phyloP scores from a whole-genome alignment of 352 stramenopile species.

The Globisporangium irregulare region DNA sequence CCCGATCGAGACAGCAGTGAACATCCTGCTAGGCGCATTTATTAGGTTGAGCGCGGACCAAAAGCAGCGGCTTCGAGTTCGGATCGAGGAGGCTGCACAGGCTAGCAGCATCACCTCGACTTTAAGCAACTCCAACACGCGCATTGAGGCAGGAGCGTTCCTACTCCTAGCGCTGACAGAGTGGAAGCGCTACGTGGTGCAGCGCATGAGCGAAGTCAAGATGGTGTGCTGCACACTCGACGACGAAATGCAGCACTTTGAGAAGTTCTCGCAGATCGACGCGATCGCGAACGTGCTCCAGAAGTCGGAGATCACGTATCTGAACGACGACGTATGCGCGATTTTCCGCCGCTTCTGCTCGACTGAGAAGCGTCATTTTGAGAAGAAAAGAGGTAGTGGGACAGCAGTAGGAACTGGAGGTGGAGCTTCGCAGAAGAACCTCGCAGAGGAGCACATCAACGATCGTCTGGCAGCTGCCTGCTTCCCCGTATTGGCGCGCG shows the following conservation, averaged over 20 bases:
- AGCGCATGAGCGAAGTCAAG: conserved; percentile 67
- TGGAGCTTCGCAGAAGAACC: not conserved
- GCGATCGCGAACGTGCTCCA: conserved; percentile 46
- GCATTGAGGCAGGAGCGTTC: conserved; percentile 46
- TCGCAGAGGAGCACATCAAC: conserved; percentile 37
- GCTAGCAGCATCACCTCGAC: not conserved
- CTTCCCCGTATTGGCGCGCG: conserved; percentile 48
- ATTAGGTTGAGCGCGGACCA: conserved; percentile 44
- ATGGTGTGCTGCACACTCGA: conserved; percentile 56
- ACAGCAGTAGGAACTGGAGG: conserved; percentile 1
- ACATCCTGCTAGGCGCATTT: conserved; percentile 53
- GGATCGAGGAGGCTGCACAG: conserved; percentile 30
- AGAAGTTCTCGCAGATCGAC: conserved; percentile 50
- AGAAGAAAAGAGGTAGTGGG: not conserved
- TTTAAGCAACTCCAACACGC: not conserved
- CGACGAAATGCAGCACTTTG: conserved; percentile 54
- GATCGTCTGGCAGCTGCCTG: conserved; percentile 62
- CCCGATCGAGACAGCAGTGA: conserved; percentile 28
- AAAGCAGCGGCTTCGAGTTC: conserved; percentile 33
- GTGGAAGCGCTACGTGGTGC: conserved; percentile 67
- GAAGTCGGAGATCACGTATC: conserved; percentile 42
- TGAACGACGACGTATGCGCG: conserved; percentile 55
- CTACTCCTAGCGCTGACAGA: conserved; percentile 58
- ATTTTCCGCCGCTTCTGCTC: conserved; percentile 60
- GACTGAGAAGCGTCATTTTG: conserved; percentile 31